Evolutionary conservation across 768 basidiomycete genomes (phyloP), one percentile per base, ranked within the genome.

Genomic region (Auriscalpium vulgare): DNA sequence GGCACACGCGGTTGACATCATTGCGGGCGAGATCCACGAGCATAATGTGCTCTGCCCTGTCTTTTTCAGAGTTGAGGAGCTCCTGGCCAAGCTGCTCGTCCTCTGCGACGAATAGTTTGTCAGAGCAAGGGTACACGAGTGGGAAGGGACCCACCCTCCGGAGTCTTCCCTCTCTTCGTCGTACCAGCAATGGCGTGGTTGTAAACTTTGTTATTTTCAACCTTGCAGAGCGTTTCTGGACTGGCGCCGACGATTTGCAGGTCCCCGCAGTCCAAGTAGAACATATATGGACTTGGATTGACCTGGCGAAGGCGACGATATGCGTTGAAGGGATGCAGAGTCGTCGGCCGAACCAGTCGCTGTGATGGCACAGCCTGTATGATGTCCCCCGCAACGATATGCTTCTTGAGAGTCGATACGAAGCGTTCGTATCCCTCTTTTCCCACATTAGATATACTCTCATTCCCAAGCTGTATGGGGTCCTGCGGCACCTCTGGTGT

Each of bases 121-220:
- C 37, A 47, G 56, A 61, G 50, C 46, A 36, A 52, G 55, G 37
- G 21, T 17, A 44, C 34, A 37, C 51, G 46, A 56, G 16, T 53
- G 59, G 17, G 16, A 58, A 9, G 36, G 44, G 36, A 70, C 83
- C 54, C 50, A 93, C 95, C 95, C 77, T 91, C 90, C 0, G 76
- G 72, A 8, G 86, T 89, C 69, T 86, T 85, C 0, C 97, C 97
- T 65, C 97, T 75, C 68, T 83, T 84, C 29, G 87, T 88, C 1
- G 97, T 99, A 11, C 97, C 97, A 10, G 97, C 97, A 56, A 99
- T 98, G 11, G 97, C 97, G 67, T 99, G 97, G 65, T 98, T 98
- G 70, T 79, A 95, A 4, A 99, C 95, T 56, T 90, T 85, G 66
- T 93, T 90, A 65, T 77, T 80, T 69, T 91, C 86, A 21, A 99